Conservation (phyloP, 164 flowering plant species). For the Vitis vinifera region DNA sequence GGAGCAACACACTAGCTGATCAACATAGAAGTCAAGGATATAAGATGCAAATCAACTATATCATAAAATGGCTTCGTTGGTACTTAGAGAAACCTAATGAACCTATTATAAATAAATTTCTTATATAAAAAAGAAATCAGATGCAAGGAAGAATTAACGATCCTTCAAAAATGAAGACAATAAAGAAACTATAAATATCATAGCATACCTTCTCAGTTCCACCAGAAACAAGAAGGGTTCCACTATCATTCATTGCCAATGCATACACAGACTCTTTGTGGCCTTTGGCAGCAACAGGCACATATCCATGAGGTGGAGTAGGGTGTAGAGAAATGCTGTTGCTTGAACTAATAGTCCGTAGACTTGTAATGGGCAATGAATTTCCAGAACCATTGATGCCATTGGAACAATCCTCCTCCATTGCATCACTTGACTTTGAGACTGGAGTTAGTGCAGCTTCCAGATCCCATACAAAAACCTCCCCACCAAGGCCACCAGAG, state of each 20-base stretch:
- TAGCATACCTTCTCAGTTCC: conserved; percentile 93
- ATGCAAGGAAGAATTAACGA: no score
- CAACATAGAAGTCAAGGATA: no score
- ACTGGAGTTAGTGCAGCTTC: conserved; percentile 81
- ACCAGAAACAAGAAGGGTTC: conserved; percentile 95
- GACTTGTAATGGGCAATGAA: conserved; percentile 52
- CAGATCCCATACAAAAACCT: conserved; percentile 95
- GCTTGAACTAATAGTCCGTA: conserved; percentile 75
- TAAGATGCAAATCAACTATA: no score
- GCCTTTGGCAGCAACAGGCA: conserved; percentile 85
- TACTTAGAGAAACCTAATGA: no score
- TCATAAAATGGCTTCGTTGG: no score
- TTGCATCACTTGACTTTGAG: conserved; percentile 61
- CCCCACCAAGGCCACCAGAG: conserved; percentile 99
- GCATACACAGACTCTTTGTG: conserved; percentile 99
- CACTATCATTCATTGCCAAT: conserved; percentile 88
- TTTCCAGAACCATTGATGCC: conserved; percentile 57
- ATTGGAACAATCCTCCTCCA: conserved; percentile 71
- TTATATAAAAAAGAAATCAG: no score
- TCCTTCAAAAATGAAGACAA: not conserved
- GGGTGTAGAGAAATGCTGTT: conserved; percentile 70
- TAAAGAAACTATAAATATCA: conserved; percentile 10
- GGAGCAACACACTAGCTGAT: no score
- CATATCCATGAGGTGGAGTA: conserved; percentile 71
- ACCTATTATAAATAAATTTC: no score